These are phyloP conservation scores for Backusella parvicylindrica DNA, from an alignment of 192 early-diverging fungal species.

Conservation along the genomic window DNA sequence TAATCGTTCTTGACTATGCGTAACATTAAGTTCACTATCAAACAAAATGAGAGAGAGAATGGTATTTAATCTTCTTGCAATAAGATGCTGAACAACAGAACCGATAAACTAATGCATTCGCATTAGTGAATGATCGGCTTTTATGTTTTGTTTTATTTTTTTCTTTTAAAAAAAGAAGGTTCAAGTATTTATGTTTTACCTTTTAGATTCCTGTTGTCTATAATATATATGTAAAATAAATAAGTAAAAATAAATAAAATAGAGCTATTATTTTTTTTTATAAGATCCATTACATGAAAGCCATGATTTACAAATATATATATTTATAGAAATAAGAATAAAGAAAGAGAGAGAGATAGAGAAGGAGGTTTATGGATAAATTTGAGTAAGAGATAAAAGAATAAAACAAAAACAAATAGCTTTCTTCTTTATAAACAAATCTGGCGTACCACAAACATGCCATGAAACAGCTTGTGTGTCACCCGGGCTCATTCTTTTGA, in stretches of 20 bases:
- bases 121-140: neutral
- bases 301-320: constrained; percentile 1
- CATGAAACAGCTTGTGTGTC: constrained; percentile 1
- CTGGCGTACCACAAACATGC: neutral
- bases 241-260: neutral
- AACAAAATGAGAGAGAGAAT: neutral
- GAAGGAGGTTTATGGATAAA: neutral
- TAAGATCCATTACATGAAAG: neutral
- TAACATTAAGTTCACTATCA: neutral
- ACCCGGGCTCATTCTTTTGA: neutral
- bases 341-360: neutral
- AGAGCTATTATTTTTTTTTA: neutral
- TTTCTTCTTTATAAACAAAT: neutral
- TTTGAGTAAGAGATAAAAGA: neutral
- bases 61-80: neutral
- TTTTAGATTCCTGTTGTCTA: neutral
- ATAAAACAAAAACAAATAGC: neutral
- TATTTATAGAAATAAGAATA: neutral
- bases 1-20: neutral
- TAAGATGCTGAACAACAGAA: neutral
- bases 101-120: neutral
- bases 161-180: neutral
- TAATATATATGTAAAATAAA: constrained; percentile 2
- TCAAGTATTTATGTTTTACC: neutral
- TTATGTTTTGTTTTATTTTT: neutral